Conservation (phyloP, 2,329 filamentous ascomycete genomes). For the Stachybotrys chlorohalonatus region DNA sequence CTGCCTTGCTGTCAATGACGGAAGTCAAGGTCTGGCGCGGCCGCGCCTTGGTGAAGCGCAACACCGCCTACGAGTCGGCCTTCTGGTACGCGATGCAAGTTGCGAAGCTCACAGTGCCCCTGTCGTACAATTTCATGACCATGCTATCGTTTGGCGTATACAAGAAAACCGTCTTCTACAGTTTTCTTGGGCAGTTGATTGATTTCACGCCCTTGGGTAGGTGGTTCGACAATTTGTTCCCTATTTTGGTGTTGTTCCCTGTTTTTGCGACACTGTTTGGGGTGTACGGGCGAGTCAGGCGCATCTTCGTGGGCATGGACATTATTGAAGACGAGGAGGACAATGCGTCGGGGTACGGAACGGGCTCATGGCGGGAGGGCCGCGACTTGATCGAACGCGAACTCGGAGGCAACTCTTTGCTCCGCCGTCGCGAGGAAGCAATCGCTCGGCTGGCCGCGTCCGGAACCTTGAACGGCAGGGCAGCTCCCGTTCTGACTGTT, state of each 20-base stretch:
- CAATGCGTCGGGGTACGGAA: slow-evolving; percentile 57
- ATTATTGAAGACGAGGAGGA: slow-evolving; percentile 67
- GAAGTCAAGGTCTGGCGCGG: slow-evolving; percentile 98
- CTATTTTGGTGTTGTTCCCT: slow-evolving; percentile 77
- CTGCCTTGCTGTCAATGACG: slow-evolving; percentile 77
- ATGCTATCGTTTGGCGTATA: slow-evolving; percentile 70
- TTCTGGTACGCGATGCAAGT: slow-evolving; percentile 95
- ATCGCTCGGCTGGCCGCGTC: slow-evolving; percentile 21
- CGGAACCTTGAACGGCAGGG: slow-evolving; percentile 18
- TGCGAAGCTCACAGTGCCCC: slow-evolving; percentile 82
- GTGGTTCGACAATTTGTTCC: slow-evolving; percentile 84
- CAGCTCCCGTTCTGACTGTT: slow-evolving; percentile 39
- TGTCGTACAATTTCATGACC: slow-evolving; percentile 94
- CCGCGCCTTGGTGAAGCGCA: slow-evolving; percentile 77
- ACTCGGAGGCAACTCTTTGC: slow-evolving; percentile 53
- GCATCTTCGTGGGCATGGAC: slow-evolving; percentile 67
- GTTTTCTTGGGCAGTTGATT: slow-evolving; percentile 76
- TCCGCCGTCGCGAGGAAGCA: slow-evolving; percentile 37
- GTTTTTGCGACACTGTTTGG: slow-evolving; percentile 82
- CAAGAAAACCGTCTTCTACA: slow-evolving; percentile 72
- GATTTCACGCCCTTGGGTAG: slow-evolving; percentile 73
- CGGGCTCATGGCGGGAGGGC: slow-evolving; percentile 85
- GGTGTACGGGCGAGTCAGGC: slow-evolving; percentile 73
- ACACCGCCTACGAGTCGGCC: slow-evolving; percentile 86
- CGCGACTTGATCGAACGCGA: slow-evolving; percentile 85